Base-by-base conservation (phyloP, 352 stramenopile species). In the Phytophthora gonapodyides region DNA sequence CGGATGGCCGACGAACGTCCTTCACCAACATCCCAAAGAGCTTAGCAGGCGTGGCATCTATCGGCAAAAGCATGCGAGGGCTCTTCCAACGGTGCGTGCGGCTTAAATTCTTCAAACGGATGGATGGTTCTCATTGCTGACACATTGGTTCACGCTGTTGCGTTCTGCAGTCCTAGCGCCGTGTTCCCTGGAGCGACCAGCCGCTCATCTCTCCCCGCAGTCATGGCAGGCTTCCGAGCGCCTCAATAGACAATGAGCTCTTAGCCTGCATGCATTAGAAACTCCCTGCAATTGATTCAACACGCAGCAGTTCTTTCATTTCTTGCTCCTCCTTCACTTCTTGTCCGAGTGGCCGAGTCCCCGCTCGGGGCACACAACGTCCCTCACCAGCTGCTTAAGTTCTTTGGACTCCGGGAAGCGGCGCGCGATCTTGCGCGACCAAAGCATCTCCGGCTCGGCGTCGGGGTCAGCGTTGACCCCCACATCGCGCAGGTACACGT, bases 351-450 rank as follows among this genome's bases (percentile, higher is more conserved):
- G 91, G 19, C 92, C 92, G 31, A 98, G 80, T n/a, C 71, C 82
- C 38, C 83, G 83, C 16, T 92, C 75, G 1, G 93, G 93, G 30
- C 72, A 76, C 51, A 98, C 82, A 56, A 80, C 49, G 72, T 98
- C 93, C 36, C 94, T 88, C 57, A 98, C 75, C 48, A 92, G 72
- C 67, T 97, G 91, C 73, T 98, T 98, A 37, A 98, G 61, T 73
- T 97, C 88, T 66, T 97, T 96, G 40, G 87, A 82, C 68, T 98
- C 88, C 2, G 94, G 94, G 73, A 98, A 98, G 44, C 82, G 67
- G 6, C 89, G 81, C 7, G 76, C 68, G 11, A 76, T 67, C 64
- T 86, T 89, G 53, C 93, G 80, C 66, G 94, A 94, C 88, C 90
- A 98, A 21, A 98, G 47, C 50, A 96, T 49, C 45, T 88, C 71